phyloP scores from a whole-genome alignment of 176 grass and related monocot species.

The Cenchrus fungigraminus region DNA sequence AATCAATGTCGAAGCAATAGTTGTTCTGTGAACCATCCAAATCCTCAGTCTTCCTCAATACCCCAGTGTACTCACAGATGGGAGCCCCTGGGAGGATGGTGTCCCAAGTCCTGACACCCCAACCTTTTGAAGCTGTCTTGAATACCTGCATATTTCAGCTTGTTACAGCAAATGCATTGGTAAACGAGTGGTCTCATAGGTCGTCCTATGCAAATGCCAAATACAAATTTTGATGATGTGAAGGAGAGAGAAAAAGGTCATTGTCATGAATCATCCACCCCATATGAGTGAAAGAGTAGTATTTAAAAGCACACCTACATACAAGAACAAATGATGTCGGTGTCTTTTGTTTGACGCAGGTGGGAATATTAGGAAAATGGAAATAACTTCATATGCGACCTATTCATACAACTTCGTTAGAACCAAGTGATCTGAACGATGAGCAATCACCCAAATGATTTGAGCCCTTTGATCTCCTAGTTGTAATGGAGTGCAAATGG shows the following conservation, averaged over 20 bases:
- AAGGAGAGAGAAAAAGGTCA: no score
- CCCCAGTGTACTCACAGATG: constrained; percentile 83
- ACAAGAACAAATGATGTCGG: not conserved
- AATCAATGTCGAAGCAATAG: constrained; percentile 91
- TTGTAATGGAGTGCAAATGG: not conserved
- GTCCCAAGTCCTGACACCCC: constrained; percentile 92
- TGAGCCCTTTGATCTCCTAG: not conserved
- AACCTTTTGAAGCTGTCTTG: constrained; percentile 80
- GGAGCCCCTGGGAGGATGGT: constrained; percentile 89
- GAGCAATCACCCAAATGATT: not conserved
- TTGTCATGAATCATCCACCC: no score
- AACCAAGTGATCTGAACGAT: not conserved
- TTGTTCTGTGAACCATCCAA: constrained; percentile 71
- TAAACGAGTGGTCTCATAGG: no score
- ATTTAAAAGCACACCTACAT: not conserved
- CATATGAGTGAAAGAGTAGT: not conserved
- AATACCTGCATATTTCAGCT: constrained; percentile 61
- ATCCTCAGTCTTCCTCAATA: constrained; percentile 73
- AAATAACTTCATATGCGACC: no score
- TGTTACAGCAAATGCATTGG: not conserved
- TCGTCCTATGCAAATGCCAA: no score
- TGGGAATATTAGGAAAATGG: not conserved
- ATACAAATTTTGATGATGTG: no score
- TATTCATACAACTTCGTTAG: not conserved
- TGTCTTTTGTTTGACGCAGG: not conserved